phyloP scores from a whole-genome alignment of 225 moss, liverwort and hornwort species.

The Thuidium tamariscinum region DNA sequence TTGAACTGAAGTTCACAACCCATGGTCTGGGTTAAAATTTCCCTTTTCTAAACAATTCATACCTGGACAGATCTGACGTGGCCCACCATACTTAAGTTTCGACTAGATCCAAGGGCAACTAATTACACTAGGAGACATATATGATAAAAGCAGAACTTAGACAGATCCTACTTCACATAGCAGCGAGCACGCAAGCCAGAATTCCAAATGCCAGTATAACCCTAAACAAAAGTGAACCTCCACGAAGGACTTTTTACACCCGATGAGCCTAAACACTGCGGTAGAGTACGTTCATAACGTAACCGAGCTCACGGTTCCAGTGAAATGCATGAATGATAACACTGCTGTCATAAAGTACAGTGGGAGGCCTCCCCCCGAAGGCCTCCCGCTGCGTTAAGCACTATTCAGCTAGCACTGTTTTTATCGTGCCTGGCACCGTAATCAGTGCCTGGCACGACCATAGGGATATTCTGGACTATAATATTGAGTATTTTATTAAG shows the following conservation, averaged over 20 bases:
- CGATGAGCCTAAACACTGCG: background rate
- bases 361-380: too few relatives aligned
- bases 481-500: too few relatives aligned
- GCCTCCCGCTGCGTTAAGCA: too few relatives aligned
- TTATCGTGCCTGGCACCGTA: too few relatives aligned
- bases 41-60: background rate
- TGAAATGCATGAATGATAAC: background rate
- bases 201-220: background rate
- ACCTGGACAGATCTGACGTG: background rate
- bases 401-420: too few relatives aligned
- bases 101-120: background rate
- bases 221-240: background rate
- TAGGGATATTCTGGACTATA: too few relatives aligned
- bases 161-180: background rate
- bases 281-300: background rate
- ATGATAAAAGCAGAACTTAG: background rate
- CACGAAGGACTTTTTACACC: background rate
- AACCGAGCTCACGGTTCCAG: background rate
- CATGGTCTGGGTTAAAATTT: background rate
- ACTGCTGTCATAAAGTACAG: background rate
- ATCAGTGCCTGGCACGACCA: too few relatives aligned
- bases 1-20: background rate
- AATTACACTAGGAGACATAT: background rate
- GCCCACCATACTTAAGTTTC: background rate
- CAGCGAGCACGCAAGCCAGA: background rate